A percentile compares a stretch with the other conserved stretches of the same genome.
These are phyloP conservation scores for Neocallimastix lanati DNA, from an alignment of 192 early-diverging fungal species.

Conservation along the genomic window DNA sequence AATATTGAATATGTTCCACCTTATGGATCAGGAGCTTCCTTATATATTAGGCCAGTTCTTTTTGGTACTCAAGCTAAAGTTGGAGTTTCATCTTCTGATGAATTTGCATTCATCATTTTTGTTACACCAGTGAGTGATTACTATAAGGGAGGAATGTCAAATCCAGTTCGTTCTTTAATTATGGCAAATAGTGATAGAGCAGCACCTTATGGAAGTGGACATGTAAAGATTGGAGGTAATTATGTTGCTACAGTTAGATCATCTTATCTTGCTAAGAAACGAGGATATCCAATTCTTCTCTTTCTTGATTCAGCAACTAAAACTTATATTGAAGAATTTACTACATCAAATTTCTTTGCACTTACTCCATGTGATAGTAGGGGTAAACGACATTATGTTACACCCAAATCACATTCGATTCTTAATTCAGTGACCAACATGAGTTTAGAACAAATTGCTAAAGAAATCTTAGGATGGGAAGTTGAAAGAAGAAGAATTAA, in stretches of 20 bases:
- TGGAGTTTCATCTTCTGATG: slow-evolving; percentile 22
- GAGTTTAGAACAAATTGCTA: slow-evolving; percentile 28
- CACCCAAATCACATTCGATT: slow-evolving; percentile 36
- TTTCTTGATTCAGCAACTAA: slow-evolving; percentile 48
- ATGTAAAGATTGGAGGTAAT: slow-evolving; percentile 53
- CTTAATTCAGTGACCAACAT: slow-evolving; percentile 54
- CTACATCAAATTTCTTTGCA: slow-evolving; percentile 59
- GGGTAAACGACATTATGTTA: slow-evolving; percentile 35
- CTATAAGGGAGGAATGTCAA: slow-evolving; percentile 27
- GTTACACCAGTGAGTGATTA: slow-evolving; percentile 45
- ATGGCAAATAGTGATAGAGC: slow-evolving; percentile 48
- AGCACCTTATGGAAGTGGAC: slow-evolving; percentile 21
- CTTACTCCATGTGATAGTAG: slow-evolving; percentile 27
- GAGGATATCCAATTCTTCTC: slow-evolving; percentile 48
- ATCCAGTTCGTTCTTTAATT: slow-evolving; percentile 44
- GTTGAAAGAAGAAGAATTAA: slow-evolving; percentile 30
- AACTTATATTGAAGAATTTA: slow-evolving; percentile 54
- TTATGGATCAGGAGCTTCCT: slow-evolving; percentile 36
- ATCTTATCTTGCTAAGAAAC: slow-evolving; percentile 33
- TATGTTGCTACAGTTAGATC: slow-evolving; percentile 46
- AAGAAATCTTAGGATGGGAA: slow-evolving; percentile 33
- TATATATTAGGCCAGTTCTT: slow-evolving; percentile 55
- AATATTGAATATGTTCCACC: slow-evolving; percentile 64
- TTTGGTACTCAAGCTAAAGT: slow-evolving; percentile 47
- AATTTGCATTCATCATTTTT: not conserved